These are phyloP conservation scores for Sporothrix brasiliensis DNA, from an alignment of 2,329 filamentous ascomycete genomes.

Conservation along the genomic window DNA sequence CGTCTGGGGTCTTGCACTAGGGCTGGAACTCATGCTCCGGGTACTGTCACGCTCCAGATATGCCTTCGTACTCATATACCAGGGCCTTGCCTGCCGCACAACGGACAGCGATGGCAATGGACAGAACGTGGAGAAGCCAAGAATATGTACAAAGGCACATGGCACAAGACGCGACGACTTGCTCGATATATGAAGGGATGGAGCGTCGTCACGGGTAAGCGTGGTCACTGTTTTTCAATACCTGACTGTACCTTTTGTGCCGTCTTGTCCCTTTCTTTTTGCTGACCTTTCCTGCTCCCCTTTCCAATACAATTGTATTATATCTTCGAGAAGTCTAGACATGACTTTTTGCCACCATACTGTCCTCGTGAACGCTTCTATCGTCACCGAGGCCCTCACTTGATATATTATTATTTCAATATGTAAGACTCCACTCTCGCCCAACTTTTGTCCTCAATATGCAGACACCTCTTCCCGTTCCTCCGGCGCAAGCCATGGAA, in stretches of 20 bases:
- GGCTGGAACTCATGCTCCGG: neutral
- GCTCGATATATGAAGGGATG: conserved; percentile 14
- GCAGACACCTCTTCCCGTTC: neutral
- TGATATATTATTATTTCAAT: neutral
- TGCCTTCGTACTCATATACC: neutral
- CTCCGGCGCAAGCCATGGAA: neutral
- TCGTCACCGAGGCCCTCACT: neutral
- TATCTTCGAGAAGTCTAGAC: neutral
- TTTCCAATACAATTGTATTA: neutral
- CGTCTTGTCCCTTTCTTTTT: neutral
- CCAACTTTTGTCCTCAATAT: no score
- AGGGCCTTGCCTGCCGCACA: neutral
- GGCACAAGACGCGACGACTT: neutral
- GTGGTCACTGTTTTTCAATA: neutral
- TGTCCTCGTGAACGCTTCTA: neutral
- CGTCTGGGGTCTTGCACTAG: neutral
- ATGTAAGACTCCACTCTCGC: no score
- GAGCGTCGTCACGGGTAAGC: conserved; percentile 4
- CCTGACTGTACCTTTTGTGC: neutral
- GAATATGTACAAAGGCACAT: neutral
- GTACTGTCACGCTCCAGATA: neutral
- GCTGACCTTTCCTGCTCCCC: neutral
- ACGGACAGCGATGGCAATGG: neutral
- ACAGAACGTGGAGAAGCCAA: conserved; percentile 16
- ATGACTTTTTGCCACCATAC: neutral